Evolutionary conservation across 2,329 filamentous ascomycete species (phyloP).

Genomic region (Botrytis pseudocinerea): DNA sequence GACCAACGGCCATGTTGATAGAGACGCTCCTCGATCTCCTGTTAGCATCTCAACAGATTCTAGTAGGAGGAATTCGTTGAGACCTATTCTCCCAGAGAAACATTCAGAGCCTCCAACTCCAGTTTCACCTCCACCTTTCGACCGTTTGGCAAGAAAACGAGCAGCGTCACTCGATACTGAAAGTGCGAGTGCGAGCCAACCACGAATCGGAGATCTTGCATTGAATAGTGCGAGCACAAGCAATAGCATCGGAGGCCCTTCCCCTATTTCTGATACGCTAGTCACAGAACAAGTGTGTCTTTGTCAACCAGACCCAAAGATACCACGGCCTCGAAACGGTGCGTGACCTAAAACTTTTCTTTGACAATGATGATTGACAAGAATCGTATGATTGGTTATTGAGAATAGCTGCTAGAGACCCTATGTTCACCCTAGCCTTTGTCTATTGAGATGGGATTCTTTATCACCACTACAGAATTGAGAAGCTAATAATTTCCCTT

Average conservation of each 20-base stretch:
- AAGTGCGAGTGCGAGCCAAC: slow-evolving; percentile 35
- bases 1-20: slow-evolving; percentile 18
- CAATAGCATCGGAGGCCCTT: slow-evolving; percentile 25
- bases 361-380: slow-evolving; percentile 30
- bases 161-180: slow-evolving; percentile 39
- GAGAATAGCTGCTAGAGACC: slow-evolving; percentile 12
- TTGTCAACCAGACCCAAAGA: slow-evolving; percentile 70
- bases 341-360: slow-evolving; percentile 43
- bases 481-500: slow-evolving; percentile 39
- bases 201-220: slow-evolving; percentile 37
- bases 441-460: slow-evolving; percentile 25
- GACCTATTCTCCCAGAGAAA: slow-evolving; percentile 33
- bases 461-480: slow-evolving; percentile 34
- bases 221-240: slow-evolving; percentile 36
- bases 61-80: slow-evolving; percentile 35
- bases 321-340: slow-evolving; percentile 71
- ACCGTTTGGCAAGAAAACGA: slow-evolving; percentile 40
- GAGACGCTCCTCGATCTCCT: slow-evolving; percentile 34
- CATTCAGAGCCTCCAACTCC: slow-evolving; percentile 32
- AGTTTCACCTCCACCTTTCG: slow-evolving; percentile 33
- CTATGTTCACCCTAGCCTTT: slow-evolving; percentile 31
- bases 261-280: slow-evolving; percentile 29
- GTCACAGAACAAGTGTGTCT: slow-evolving; percentile 57
- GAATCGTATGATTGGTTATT: slow-evolving; percentile 30
- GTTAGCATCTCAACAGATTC: slow-evolving; percentile 38